phyloP scores from a whole-genome alignment of 2,329 filamentous ascomycete species.

The Alternaria sp. region DNA sequence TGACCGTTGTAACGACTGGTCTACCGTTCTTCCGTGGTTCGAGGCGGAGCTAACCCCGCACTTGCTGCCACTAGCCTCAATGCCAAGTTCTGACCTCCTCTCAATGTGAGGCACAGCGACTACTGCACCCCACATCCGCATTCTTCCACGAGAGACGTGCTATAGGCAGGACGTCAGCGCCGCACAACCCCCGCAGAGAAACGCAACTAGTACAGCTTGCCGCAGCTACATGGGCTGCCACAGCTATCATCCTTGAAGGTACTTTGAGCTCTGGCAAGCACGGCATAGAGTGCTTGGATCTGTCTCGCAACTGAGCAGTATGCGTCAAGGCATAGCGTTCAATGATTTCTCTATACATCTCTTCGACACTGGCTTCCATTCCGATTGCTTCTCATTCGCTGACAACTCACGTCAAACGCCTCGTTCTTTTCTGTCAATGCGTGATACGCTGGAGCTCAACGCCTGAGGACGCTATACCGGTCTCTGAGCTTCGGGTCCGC shows the following conservation, averaged over 20 bases:
- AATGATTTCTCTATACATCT: neutral
- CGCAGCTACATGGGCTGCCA: slow-evolving; percentile 15
- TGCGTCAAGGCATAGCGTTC: neutral
- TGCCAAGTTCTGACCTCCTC: slow-evolving; percentile 35
- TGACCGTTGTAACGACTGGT: slow-evolving; percentile 10
- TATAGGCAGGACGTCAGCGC: slow-evolving; percentile 27
- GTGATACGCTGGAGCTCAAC: slow-evolving; percentile 20
- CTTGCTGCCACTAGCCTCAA: slow-evolving; percentile 28
- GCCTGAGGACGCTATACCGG: slow-evolving; percentile 3
- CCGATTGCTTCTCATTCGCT: neutral
- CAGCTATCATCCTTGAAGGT: slow-evolving; percentile 16
- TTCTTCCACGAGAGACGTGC: slow-evolving; percentile 28
- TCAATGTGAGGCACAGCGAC: slow-evolving; percentile 19
- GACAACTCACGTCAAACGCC: neutral
- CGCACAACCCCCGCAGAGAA: slow-evolving; percentile 29
- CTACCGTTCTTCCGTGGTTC: slow-evolving; percentile 10
- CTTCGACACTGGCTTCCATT: neutral
- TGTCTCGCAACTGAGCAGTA: neutral
- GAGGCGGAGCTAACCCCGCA: slow-evolving; percentile 32
- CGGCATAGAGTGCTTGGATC: slow-evolving; percentile 18
- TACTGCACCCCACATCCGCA: slow-evolving; percentile 49
- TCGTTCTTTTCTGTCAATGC: neutral
- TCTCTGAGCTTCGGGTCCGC: slow-evolving; percentile 36
- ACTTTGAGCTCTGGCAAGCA: slow-evolving; percentile 18
- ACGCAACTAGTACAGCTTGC: slow-evolving; percentile 20